phyloP scores from a whole-genome alignment of 2,329 filamentous ascomycete genomes.

The Pseudocercospora vitis region DNA sequence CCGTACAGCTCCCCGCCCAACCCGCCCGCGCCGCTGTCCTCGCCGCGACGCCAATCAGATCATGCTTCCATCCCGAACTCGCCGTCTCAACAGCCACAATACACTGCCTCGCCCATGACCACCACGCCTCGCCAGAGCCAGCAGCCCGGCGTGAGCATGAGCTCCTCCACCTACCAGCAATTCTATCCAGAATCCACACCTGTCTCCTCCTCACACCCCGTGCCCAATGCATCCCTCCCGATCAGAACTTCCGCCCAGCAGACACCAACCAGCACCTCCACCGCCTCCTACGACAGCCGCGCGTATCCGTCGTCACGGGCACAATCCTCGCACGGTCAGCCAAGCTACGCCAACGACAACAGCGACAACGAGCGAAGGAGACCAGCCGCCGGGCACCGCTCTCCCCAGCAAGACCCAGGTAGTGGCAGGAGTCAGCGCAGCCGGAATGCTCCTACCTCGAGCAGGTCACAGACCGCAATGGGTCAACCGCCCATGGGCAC shows the following conservation, averaged over 20 bases:
- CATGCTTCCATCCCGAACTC: conserved; percentile 46
- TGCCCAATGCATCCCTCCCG: conserved; percentile 23
- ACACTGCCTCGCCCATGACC: conserved; percentile 41
- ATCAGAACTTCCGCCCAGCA: conserved; percentile 31
- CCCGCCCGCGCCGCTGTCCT: conserved; percentile 19
- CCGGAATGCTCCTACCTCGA: conserved; percentile 42
- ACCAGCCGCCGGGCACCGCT: conserved; percentile 47
- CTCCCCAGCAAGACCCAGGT: conserved; percentile 45
- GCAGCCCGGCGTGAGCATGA: conserved; percentile 55
- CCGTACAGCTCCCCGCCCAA: conserved; percentile 16
- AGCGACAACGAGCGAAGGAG: conserved; percentile 42
- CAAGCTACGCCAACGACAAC: conserved; percentile 45
- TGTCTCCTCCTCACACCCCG: conserved; percentile 24
- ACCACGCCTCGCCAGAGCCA: conserved; percentile 49
- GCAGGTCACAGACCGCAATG: conserved; percentile 51
- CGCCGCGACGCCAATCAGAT: conserved; percentile 19
- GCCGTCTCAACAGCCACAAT: conserved; percentile 41
- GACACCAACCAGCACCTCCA: conserved; percentile 25
- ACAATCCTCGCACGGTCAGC: conserved; percentile 38
- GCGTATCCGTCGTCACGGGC: conserved; percentile 32
- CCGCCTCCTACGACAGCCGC: conserved; percentile 29
- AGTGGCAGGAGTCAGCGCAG: conserved; percentile 43
- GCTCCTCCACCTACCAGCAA: conserved; percentile 78
- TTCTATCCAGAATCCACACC: conserved; percentile 42
- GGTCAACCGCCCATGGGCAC: conserved; percentile 55